phyloP scores from a whole-genome alignment of 768 basidiomycete species.

The Tremella fuciformis region DNA sequence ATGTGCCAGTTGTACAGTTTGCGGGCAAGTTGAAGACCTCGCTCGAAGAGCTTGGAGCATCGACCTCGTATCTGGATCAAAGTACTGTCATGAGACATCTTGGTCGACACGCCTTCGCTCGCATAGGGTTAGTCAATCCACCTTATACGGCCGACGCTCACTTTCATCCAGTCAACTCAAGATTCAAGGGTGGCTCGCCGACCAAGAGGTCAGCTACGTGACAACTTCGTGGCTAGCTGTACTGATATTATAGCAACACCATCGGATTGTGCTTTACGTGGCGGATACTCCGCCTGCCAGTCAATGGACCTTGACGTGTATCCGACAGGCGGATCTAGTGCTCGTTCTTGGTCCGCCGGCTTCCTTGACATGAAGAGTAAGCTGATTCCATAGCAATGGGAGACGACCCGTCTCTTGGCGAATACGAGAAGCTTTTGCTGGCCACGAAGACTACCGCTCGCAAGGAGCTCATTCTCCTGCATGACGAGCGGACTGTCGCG shows the following conservation, averaged over 20 bases:
- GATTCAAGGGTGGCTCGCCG: conserved; percentile 88
- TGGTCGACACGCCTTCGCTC: conserved; percentile 89
- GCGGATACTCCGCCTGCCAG: conserved; percentile 92
- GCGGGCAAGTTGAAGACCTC: conserved; percentile 82
- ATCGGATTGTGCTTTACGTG: conserved; percentile 88
- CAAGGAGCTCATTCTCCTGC: conserved; percentile 90
- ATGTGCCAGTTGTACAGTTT: conserved; percentile 84
- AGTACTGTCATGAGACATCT: conserved; percentile 86
- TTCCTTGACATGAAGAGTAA: not conserved
- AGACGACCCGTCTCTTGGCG: conserved; percentile 77
- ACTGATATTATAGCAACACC: conserved; percentile 63
- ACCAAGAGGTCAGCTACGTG: conserved; percentile 53
- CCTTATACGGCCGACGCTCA: not conserved
- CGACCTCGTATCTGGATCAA: conserved; percentile 89
- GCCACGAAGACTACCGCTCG: conserved; percentile 98
- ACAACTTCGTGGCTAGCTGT: not conserved
- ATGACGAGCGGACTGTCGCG: conserved; percentile 81
- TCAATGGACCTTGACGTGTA: conserved; percentile 97
- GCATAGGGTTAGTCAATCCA: conserved; percentile 64
- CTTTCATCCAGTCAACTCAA: conserved; percentile 65
- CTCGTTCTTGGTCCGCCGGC: conserved; percentile 25
- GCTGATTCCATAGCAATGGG: conserved; percentile 68
- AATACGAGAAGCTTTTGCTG: conserved; percentile 83
- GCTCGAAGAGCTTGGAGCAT: conserved; percentile 87
- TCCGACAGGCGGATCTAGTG: conserved; percentile 59